Evolutionary conservation across 331 rosid species (phyloP).

Genomic region (Ulmus americana): DNA sequence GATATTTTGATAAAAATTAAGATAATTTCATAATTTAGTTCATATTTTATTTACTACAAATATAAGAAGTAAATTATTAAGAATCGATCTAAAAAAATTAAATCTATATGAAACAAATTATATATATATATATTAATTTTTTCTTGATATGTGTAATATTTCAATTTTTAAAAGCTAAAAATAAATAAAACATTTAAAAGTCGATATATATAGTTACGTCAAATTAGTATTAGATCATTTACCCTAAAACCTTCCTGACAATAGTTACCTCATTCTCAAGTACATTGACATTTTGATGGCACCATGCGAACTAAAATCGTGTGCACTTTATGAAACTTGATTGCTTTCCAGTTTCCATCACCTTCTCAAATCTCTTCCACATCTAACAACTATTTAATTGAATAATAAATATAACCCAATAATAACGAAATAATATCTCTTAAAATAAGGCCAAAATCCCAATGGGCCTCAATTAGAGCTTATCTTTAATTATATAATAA

Average conservation of each 20-base stretch:
- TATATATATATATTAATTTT: background rate
- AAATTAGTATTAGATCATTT: background rate
- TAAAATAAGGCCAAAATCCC: background rate
- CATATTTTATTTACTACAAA: no score
- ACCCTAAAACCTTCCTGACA: no score
- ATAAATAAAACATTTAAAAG: background rate
- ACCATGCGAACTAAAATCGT: background rate
- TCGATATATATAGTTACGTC: background rate
- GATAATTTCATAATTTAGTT: no score
- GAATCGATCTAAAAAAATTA: no score
- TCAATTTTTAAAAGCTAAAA: background rate
- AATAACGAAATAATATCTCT: no score
- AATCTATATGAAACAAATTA: background rate
- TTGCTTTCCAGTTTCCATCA: background rate
- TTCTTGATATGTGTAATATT: background rate
- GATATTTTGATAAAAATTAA: no score
- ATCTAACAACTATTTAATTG: background rate
- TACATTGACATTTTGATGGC: background rate
- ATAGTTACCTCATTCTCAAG: no score
- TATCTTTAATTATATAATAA: constrained; percentile 6
- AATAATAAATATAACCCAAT: background rate
- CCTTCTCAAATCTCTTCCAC: background rate
- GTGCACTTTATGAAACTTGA: background rate
- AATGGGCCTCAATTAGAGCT: background rate
- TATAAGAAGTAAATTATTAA: no score